Base-by-base conservation (phyloP, 176 grass and related monocot genomes). In the Cocos nucifera region DNA sequence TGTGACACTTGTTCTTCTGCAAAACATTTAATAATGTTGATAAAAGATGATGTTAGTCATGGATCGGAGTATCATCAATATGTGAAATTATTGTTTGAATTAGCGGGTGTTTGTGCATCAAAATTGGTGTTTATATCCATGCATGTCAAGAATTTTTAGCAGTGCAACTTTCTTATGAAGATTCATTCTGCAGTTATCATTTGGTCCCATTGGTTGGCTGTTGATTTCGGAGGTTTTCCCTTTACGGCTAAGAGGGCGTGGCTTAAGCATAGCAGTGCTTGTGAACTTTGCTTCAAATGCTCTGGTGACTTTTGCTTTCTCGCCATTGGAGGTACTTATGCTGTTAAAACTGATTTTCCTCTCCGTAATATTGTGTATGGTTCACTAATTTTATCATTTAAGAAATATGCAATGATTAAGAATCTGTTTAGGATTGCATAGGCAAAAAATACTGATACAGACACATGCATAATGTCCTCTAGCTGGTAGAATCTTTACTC, bases 211-310 rank as follows among this genome's bases (percentile, higher is more conserved):
- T 67, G 92, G 84, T 26, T 97, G 92, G 92, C 80, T 97, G 63
- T 88, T 97, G 92, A 91, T 97, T 67, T 97, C 87, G 15, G 92
- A 97, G 63, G 60, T 97, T 75, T 97, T 91, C 58, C 92, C 92
- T 1, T 70, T 97, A 32, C 77, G 74, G 39, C 51, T 91, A 65
- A 80, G 92, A 75, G 92, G 92, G 1, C 92, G 87, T 65, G 92
- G 84, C 58, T 72, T 91, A 57, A 90, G 92, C 32, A 29, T 91
- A 22, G 87, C 92, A 57, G 87, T 97, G 35, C 92, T 97, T 58
- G 67, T 97, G 54, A 97, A 97, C 81, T 97, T 97, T 35, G 76
- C 83, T 15, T 83, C 84, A 69, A 97, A 97, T 54, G 92, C 92
- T 4, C 50, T 97, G 28, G 92, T 97, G 28, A 90, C 92, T 69